Percentiles rank a stretch among this genome's conserved stretches.
phyloP scores from a whole-genome alignment of 1,139 yeast species.

The Kodamaea sp. region DNA sequence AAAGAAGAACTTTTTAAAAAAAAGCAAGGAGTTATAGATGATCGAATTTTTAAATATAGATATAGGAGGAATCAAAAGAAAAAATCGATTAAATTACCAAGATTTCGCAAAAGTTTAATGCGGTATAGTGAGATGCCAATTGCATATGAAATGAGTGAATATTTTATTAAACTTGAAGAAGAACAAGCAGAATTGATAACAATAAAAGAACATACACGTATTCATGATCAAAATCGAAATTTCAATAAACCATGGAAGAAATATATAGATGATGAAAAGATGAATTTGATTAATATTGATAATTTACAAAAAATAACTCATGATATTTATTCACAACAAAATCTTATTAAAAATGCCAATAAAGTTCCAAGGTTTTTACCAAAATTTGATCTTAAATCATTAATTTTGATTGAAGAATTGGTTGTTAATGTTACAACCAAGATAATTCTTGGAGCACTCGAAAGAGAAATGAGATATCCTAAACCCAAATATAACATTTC shows the following conservation, averaged over 20 bases:
- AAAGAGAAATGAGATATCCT: slow-evolving; percentile 3
- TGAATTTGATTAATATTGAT: slow-evolving; percentile 6
- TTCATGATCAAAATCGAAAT: slow-evolving; percentile 13
- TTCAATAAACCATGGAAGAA: slow-evolving; percentile 4
- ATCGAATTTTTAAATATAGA: slow-evolving; percentile 8
- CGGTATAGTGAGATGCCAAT: slow-evolving; percentile 46
- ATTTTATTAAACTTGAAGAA: slow-evolving; percentile 47
- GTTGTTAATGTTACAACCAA: slow-evolving; percentile 6
- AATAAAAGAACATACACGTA: slow-evolving; percentile 16
- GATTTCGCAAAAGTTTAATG: slow-evolving; percentile 17
- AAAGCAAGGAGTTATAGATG: slow-evolving; percentile 12
- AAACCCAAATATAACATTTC: not conserved
- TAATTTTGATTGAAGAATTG: slow-evolving; percentile 12
- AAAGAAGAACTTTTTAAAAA: slow-evolving; percentile 20
- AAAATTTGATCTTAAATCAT: slow-evolving; percentile 5
- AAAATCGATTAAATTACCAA: slow-evolving; percentile 11
- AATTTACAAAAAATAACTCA: slow-evolving; percentile 4
- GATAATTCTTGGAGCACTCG: slow-evolving; percentile 8
- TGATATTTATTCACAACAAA: slow-evolving; percentile 7
- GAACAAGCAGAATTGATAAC: slow-evolving; percentile 31
- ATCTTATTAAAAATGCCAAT: not conserved
- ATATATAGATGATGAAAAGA: slow-evolving; percentile 4
- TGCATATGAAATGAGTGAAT: slow-evolving; percentile 51
- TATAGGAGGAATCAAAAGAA: slow-evolving; percentile 5
- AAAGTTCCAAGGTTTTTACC: slow-evolving; percentile 6